Percentiles rank a stretch among this genome's conserved stretches.
These are phyloP conservation scores for Apiospora arundinis DNA, from an alignment of 2,329 filamentous ascomycete species.

Conservation along the genomic window DNA sequence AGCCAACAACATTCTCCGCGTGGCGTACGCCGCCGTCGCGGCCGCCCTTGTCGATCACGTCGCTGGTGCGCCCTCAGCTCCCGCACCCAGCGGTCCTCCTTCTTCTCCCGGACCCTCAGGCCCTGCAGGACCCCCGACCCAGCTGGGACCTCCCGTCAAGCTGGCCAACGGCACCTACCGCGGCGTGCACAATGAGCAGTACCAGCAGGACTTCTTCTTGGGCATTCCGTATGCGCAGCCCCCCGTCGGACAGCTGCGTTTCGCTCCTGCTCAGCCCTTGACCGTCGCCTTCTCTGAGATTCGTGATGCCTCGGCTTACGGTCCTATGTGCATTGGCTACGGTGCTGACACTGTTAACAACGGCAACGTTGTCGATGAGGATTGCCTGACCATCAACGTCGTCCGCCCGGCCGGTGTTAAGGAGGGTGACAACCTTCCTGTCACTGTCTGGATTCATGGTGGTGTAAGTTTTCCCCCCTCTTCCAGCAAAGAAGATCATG, in stretches of 20 bases:
- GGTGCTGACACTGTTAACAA: constrained; percentile 38
- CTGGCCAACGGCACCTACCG: constrained; percentile 51
- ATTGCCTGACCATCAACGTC: constrained; percentile 69
- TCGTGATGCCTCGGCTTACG: constrained; percentile 51
- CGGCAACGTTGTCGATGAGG: constrained; percentile 47
- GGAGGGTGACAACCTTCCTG: constrained; percentile 53
- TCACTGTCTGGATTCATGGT: constrained; percentile 66
- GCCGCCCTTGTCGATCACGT: constrained; percentile 11
- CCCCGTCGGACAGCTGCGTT: constrained; percentile 46
- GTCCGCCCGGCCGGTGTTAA: constrained; percentile 56
- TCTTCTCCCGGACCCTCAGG: neutral
- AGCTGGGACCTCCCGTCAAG: constrained; percentile 36
- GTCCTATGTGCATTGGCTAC: constrained; percentile 57
- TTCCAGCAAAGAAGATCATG: too few relatives aligned
- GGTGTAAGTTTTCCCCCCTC: constrained; percentile 39
- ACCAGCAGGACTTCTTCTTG: constrained; percentile 53
- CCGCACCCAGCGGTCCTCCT: neutral
- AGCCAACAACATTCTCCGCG: neutral
- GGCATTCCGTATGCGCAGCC: constrained; percentile 60
- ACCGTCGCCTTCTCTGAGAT: constrained; percentile 46
- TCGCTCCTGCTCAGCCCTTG: constrained; percentile 53
- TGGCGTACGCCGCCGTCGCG: neutral
- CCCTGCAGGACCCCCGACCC: neutral
- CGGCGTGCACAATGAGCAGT: constrained; percentile 43
- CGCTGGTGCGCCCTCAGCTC: neutral